These are phyloP conservation scores for Chaetomium sp. DNA, from an alignment of 2,329 filamentous ascomycete species.

Conservation along the genomic window DNA sequence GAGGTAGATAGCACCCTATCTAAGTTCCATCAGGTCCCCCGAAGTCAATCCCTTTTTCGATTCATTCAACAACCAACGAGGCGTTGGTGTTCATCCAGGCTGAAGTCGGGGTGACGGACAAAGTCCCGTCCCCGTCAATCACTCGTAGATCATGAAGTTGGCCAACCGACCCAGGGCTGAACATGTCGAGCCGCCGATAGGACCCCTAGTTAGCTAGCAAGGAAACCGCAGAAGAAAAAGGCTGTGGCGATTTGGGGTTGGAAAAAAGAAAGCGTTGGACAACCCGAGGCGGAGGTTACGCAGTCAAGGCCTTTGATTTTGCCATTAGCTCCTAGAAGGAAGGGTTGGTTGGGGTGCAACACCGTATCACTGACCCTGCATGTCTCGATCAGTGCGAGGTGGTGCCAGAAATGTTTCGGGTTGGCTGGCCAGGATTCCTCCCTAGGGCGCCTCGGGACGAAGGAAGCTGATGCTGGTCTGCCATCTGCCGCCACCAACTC, in stretches of 20 bases:
- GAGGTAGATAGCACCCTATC: constrained; percentile 22
- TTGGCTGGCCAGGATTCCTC: background rate
- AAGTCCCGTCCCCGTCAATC: background rate
- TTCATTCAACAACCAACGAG: background rate
- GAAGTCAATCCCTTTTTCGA: background rate
- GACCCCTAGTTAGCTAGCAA: background rate
- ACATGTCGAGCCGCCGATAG: background rate
- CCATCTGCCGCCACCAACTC: background rate
- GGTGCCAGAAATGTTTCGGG: background rate
- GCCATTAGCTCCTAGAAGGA: background rate
- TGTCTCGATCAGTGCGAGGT: constrained; percentile 2
- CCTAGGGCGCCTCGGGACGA: background rate
- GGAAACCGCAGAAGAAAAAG: background rate
- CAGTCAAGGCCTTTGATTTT: background rate
- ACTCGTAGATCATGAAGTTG: background rate
- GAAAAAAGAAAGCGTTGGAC: background rate
- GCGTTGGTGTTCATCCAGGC: background rate
- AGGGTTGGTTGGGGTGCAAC: background rate
- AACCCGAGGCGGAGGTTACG: background rate
- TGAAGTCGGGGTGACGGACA: background rate
- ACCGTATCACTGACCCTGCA: background rate
- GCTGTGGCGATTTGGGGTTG: background rate
- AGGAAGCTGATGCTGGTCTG: background rate
- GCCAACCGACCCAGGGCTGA: background rate
- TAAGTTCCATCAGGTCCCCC: constrained; percentile 23